Conservation (phyloP, 306 rosid species). For the Cotoneaster glaucophyllus region DNA sequence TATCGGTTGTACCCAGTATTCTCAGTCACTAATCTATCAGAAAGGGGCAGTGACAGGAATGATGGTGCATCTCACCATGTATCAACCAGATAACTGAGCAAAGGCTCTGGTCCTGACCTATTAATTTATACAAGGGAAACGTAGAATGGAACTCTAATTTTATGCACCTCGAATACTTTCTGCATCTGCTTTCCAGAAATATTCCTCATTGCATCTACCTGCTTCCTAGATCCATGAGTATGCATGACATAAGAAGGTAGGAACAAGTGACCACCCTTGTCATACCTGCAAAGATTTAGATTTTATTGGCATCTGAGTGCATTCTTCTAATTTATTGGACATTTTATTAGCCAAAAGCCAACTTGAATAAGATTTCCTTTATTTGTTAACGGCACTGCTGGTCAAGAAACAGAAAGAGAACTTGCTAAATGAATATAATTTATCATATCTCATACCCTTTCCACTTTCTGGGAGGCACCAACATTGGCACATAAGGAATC, state of each 20-base stretch:
- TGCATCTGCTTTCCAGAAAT: conserved; percentile 54
- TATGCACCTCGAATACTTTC: conserved; percentile 62
- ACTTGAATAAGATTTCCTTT: neutral
- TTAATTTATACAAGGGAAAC: neutral
- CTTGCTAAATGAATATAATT: conserved; percentile 12
- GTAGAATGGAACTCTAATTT: conserved; percentile 8
- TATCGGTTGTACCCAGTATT: neutral
- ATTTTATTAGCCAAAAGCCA: neutral
- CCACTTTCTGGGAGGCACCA: conserved; percentile 86
- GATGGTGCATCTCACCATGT: neutral
- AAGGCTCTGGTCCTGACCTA: neutral
- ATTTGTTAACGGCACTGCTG: neutral
- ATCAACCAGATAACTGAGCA: neutral
- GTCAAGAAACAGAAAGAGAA: neutral
- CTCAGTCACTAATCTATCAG: no score
- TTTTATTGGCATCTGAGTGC: neutral
- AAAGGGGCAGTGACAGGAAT: neutral
- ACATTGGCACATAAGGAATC: conserved; percentile 81
- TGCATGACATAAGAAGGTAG: conserved; percentile 86
- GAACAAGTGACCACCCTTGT: conserved; percentile 85
- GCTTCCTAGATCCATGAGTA: conserved; percentile 82
- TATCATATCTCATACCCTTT: conserved; percentile 54
- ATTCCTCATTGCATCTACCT: conserved; percentile 57
- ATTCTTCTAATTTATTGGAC: neutral
- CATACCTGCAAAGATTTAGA: conserved; percentile 45